Conservation (phyloP, 257 asterid genomes). For the Jasminum sambac region DNA sequence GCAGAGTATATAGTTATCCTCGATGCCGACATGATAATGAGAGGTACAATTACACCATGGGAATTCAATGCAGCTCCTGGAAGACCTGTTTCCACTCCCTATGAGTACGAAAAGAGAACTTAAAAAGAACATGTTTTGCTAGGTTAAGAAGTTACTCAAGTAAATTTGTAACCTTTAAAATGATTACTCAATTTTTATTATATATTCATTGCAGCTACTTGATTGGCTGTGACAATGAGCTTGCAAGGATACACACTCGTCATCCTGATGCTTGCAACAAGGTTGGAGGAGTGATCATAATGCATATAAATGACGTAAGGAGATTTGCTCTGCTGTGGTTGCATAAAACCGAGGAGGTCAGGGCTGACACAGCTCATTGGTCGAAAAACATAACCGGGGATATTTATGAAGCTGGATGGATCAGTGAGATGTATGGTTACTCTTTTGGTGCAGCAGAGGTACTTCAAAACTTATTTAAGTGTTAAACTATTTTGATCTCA, state of each 20-base stretch:
- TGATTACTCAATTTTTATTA: conserved; percentile 13
- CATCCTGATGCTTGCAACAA: conserved; percentile 88
- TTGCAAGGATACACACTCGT: conserved; percentile 83
- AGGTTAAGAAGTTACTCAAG: not conserved
- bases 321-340: conserved; percentile 85
- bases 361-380: conserved; percentile 90
- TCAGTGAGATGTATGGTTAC: conserved; percentile 99
- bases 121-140: not conserved
- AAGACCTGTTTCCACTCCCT: conserved; percentile 94
- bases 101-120: conserved; percentile 56
- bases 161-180: not conserved
- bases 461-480: conserved; percentile 7
- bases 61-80: conserved; percentile 82
- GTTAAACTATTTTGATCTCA: not conserved
- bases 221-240: conserved; percentile 95
- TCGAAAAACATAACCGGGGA: conserved; percentile 87
- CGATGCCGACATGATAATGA: conserved; percentile 97
- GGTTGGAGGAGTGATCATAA: conserved; percentile 96
- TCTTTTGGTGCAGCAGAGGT: conserved; percentile 99
- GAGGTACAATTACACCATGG: conserved; percentile 95
- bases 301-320: conserved; percentile 77
- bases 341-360: conserved; percentile 96
- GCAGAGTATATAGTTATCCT: conserved; percentile 86
- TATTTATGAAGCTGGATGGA: conserved; percentile 96
- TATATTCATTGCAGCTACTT: conserved; percentile 54